Conservation (phyloP, 768 basidiomycete genomes). For the Podaxis rugospora region DNA sequence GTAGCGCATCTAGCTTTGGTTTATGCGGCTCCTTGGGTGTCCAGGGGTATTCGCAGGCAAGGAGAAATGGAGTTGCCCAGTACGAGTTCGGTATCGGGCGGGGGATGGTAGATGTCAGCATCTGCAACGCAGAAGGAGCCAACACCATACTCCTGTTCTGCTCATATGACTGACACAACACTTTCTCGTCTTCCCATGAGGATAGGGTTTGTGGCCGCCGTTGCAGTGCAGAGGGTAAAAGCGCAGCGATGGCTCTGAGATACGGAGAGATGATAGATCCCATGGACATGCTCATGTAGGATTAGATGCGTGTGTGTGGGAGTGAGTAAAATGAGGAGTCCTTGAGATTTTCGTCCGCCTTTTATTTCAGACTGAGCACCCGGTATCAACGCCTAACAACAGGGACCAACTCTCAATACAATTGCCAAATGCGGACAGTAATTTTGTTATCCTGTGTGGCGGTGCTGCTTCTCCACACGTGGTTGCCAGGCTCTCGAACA, state of each 20-base stretch:
- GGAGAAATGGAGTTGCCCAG: slow-evolving; percentile 70
- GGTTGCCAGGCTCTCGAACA: slow-evolving; percentile 2
- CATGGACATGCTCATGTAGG: background rate
- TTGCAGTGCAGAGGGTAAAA: background rate
- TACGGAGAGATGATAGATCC: background rate
- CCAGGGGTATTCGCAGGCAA: slow-evolving; percentile 85
- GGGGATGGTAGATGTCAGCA: slow-evolving; percentile 18
- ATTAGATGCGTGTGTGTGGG: background rate
- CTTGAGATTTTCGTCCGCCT: background rate
- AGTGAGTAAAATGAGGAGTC: background rate
- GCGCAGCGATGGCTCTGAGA: background rate
- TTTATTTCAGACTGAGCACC: background rate
- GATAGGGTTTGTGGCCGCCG: background rate
- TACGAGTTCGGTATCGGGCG: slow-evolving; percentile 83
- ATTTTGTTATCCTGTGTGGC: background rate
- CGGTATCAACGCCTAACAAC: background rate
- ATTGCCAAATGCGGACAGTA: background rate
- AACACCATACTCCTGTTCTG: background rate
- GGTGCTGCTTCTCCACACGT: background rate
- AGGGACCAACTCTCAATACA: background rate
- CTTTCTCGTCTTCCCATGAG: background rate
- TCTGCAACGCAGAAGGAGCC: background rate
- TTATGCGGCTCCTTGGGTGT: slow-evolving; percentile 49
- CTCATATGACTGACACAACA: background rate
- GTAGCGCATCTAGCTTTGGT: slow-evolving; percentile 72